Base-by-base conservation (phyloP, 345 rosid species). In the Lepidium sativum region DNA sequence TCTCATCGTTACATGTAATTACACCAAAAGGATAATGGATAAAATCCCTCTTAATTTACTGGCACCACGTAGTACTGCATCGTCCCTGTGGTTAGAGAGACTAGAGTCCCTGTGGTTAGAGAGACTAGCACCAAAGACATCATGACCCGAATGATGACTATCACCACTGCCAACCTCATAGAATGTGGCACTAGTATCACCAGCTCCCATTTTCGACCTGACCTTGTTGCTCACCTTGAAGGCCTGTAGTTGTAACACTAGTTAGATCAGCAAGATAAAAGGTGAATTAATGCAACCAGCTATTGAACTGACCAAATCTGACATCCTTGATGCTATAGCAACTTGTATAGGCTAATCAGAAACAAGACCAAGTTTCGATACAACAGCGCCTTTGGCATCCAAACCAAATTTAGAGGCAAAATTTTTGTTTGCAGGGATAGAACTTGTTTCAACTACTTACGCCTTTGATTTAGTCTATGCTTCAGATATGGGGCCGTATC, bases 261-360 rank as follows among this genome's bases (percentile, higher is more conserved):
- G 69, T 72, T 66, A 73, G 75, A 69, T 65, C 44, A 60, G 3
- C 9, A 58, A 10, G 35, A 62, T 39, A 71, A 60, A 66, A 65
- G 35, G 58, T 27, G 15, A 23, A 47, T 39, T 68, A 12, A 31
- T 14, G 25, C 39, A 49, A 75, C 65, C 37, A 13, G 15, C 11
- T 20, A 61, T 12, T 25, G 72, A 41, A 80, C 89, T 82, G 67
- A 88, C 97, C 89, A 91, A 79, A 76, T 82, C 80, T 18, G 97
- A 80, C 71, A 91, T 77, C 72, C 83, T 88, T 11, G 94, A 88
- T 9, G 96, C 91, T 73, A 91, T 75, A 38, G 94, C 86, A 51
- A 69, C 71, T 81, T 88, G 96, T 63, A 87, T 68, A 74, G 97
- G 94, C 77, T 91, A 94, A 67, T 84, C 85, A 77, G 91, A 63